These are phyloP conservation scores for Colletotrichum musae DNA, from an alignment of 2,329 filamentous ascomycete species.

Conservation along the genomic window DNA sequence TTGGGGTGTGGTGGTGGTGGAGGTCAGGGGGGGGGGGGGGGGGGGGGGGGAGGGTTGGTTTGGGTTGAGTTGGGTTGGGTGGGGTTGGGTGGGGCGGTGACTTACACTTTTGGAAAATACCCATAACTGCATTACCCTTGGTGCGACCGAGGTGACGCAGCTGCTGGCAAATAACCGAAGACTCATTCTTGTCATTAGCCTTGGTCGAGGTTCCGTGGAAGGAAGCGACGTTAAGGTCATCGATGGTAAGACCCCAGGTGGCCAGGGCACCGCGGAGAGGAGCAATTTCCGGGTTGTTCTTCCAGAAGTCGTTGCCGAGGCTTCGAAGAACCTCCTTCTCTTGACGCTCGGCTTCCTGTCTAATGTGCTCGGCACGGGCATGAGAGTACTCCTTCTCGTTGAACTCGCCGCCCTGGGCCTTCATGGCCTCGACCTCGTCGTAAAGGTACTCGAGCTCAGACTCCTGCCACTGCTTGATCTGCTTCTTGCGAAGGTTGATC, in stretches of 20 bases:
- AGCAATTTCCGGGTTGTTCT: slow-evolving; percentile 92
- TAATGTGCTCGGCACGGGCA: slow-evolving; percentile 88
- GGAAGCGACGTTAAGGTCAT: slow-evolving; percentile 94
- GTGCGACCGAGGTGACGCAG: slow-evolving; percentile 93
- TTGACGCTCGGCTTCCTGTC: slow-evolving; percentile 87
- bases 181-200: slow-evolving; percentile 99
- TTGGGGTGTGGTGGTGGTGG: no score
- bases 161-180: slow-evolving; percentile 96
- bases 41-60: no score
- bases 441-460: slow-evolving; percentile 93
- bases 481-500: slow-evolving; percentile 92
- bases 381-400: slow-evolving; percentile 88
- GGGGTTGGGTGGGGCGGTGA: no score
- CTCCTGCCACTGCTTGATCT: slow-evolving; percentile 97
- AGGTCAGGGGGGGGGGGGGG: no score
- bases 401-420: slow-evolving; percentile 80
- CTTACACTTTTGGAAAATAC: slow-evolving; percentile 94
- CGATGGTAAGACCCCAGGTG: slow-evolving; percentile 97
- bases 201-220: slow-evolving; percentile 99
- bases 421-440: slow-evolving; percentile 93
- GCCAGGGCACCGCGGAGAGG: slow-evolving; percentile 95
- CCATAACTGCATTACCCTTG: slow-evolving; percentile 96
- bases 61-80: no score
- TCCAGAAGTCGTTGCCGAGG: slow-evolving; percentile 99
- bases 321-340: slow-evolving; percentile 94